phyloP scores from a whole-genome alignment of 2,329 filamentous ascomycete genomes.

The Daldinia eschscholtzii region DNA sequence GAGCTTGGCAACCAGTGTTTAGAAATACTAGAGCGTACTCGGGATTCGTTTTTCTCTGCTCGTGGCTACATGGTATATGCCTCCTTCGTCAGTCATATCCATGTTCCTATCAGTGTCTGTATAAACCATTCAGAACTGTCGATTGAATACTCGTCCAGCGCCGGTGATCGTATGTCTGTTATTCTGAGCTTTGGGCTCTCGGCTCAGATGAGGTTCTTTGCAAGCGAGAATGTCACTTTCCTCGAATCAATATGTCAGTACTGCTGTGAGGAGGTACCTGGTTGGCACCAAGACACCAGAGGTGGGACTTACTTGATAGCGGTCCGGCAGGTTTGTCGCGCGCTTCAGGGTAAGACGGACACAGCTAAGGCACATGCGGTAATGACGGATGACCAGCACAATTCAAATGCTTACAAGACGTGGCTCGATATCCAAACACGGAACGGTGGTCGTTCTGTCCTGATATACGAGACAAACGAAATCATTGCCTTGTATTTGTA shows the following conservation, averaged over 20 bases:
- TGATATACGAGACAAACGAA: constrained; percentile 77
- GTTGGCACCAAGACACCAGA: constrained; percentile 78
- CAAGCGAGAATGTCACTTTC: constrained; percentile 76
- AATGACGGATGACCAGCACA: constrained; percentile 77
- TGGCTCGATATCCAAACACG: constrained; percentile 66
- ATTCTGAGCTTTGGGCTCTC: constrained; percentile 78
- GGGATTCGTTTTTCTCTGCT: constrained; percentile 74
- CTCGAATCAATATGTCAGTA: constrained; percentile 78
- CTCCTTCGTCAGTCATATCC: constrained; percentile 77
- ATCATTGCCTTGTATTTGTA: constrained; percentile 73
- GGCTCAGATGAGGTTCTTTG: constrained; percentile 76
- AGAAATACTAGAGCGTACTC: constrained; percentile 72
- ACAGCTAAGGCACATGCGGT: constrained; percentile 64
- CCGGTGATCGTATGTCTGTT: constrained; percentile 78
- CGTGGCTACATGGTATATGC: constrained; percentile 77
- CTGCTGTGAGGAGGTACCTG: constrained; percentile 78
- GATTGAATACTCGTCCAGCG: constrained; percentile 73
- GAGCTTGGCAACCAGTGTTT: constrained; percentile 74
- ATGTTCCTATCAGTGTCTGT: constrained; percentile 70
- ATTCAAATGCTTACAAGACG: constrained; percentile 68
- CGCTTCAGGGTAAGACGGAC: constrained; percentile 80
- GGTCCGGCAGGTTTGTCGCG: constrained; percentile 74
- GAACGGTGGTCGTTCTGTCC: constrained; percentile 73
- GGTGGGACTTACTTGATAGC: constrained; percentile 78
- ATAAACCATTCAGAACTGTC: constrained; percentile 73